Conservation (phyloP, 2,329 filamentous ascomycete species). For the Aureobasidium pullulans region DNA sequence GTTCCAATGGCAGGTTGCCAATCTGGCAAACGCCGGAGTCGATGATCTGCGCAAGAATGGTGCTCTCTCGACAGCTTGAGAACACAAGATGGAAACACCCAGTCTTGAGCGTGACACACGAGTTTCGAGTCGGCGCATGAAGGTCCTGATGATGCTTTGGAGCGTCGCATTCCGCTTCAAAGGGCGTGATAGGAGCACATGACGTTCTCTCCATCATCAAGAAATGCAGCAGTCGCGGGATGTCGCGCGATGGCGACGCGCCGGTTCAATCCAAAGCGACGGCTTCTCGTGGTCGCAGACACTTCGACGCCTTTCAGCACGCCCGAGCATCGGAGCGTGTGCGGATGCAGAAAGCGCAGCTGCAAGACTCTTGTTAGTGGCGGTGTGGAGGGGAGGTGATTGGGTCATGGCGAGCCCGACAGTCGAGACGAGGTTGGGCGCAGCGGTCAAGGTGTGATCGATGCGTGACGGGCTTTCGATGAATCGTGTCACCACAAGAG, state of each 20-base stretch:
- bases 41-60: not conserved
- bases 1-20: not conserved
- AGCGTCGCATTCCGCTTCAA: not conserved
- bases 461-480: constrained; percentile 7
- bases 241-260: constrained; percentile 7
- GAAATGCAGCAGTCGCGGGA: constrained; percentile 5
- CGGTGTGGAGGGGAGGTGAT: constrained; percentile 3
- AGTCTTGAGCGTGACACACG: not conserved
- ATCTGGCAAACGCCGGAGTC: not conserved
- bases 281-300: constrained; percentile 6
- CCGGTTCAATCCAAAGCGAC: constrained; percentile 5
- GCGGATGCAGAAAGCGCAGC: constrained; percentile 1
- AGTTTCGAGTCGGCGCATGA: not conserved
- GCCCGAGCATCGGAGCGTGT: not conserved
- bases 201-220: not conserved
- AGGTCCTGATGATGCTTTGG: not conserved
- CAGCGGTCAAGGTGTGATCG: constrained; percentile 13
- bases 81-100: not conserved
- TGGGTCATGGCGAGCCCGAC: not conserved
- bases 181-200: constrained; percentile 7
- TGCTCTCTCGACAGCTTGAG: not conserved
- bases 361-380: constrained; percentile 7
- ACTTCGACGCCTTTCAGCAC: not conserved
- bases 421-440: constrained; percentile 10
- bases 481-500: constrained; percentile 13